Evolutionary conservation across 139 green algal genomes (phyloP).

Genomic region (Pleodorina starrii): DNA sequence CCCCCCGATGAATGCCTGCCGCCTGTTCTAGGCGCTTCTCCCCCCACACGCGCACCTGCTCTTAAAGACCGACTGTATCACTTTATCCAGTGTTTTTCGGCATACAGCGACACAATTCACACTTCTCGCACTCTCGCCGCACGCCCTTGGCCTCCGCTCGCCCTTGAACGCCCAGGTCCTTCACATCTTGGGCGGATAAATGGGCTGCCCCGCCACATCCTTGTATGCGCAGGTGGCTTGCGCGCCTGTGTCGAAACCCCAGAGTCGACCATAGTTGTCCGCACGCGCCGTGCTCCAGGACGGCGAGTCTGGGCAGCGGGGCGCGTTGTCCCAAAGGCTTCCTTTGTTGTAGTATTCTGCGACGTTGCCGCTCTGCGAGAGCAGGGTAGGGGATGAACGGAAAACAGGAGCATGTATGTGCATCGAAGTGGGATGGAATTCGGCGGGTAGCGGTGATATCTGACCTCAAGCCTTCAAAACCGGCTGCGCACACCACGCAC

Average conservation of each 20-base stretch:
- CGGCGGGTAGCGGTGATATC: too few species aligned
- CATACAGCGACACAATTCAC: too few species aligned
- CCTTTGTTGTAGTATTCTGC: conserved; percentile 50
- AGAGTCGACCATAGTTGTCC: conserved; percentile 52
- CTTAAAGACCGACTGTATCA: too few species aligned
- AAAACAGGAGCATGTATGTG: background rate
- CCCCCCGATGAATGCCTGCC: too few species aligned
- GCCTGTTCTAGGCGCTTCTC: too few species aligned
- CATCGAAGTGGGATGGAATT: background rate
- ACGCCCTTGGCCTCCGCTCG: background rate
- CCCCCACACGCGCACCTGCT: too few species aligned
- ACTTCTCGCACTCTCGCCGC: too few species aligned
- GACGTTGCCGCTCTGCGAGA: conserved; percentile 32
- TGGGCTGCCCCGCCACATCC: background rate
- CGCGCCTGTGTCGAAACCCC: conserved; percentile 33
- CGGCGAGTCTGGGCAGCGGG: background rate
- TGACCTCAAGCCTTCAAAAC: too few species aligned
- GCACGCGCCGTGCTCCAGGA: conserved; percentile 34
- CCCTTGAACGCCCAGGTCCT: background rate
- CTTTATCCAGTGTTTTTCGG: too few species aligned
- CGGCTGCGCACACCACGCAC: too few species aligned
- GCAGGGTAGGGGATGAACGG: too few species aligned
- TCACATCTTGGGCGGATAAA: conserved; percentile 10
- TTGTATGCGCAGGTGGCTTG: background rate
- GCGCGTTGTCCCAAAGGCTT: conserved; percentile 42